Base-by-base conservation (phyloP, 108 stramenopile species). In the Skeletonema tropicum region DNA sequence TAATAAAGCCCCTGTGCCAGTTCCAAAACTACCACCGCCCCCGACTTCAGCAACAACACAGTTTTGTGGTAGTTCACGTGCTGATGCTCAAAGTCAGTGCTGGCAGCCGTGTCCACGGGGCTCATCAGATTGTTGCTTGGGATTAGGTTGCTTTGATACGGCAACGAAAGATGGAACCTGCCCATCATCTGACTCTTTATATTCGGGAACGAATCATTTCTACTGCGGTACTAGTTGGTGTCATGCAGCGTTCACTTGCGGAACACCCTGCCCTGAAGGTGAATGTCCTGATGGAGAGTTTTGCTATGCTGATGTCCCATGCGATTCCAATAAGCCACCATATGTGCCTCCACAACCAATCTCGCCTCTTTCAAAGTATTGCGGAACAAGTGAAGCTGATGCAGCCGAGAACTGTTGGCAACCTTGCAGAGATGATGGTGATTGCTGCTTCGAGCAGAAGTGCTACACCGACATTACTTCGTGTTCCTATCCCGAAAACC, bases 181-280 rank as follows among this genome's bases (percentile, higher is more conserved):
- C 35, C 39, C 52, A 17, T 42, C 29, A 23, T 59, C 74, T 17
- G 70, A 74, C 32, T 74, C 26, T 29, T 29, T 29, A 29, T 29
- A 66, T 67, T 60, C 68, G 17, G 80, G 87, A 29, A 74, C 65
- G 41, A 68, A 80, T 13, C 86, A 92, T 57, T 92, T 88, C 75
- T 95, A 75, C 68, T 95, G 94, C 49, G 94, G 94, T n/a, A 76
- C 31, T 0, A 83, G 85, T 38, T 94, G 94, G 94, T 89, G 92
- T 62, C 74, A 92, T 83, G 94, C 94, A 6, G 70, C 91, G 2
- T 65, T 82, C 38, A 62, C 73, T 45, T 94, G 94, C 71, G 48
- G 57, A 0, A 66, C 38, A 8, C 81, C 85, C 25, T 94, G 94
- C 84, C 91, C 94, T 17, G 70, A 74, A 19, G 94, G 91, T 3